Conservation (phyloP, 768 basidiomycete species). For the Cystoderma amianthinum region DNA sequence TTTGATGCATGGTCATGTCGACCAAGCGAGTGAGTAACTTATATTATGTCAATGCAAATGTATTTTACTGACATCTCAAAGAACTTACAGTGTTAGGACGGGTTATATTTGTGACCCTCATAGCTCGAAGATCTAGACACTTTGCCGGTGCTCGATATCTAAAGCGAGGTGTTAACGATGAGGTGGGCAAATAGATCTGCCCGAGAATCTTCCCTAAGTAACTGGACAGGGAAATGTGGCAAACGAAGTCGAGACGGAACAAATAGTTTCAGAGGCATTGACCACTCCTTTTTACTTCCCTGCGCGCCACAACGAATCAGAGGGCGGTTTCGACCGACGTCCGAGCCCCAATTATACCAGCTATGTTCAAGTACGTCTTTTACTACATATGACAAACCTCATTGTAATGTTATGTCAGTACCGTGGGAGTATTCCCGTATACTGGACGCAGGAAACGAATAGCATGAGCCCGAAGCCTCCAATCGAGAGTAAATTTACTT, state of each 20-base stretch:
- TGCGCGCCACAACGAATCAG: conserved; percentile 23
- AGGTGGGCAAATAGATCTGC: conserved; percentile 38
- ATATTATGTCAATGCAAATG: not conserved
- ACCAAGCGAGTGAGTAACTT: conserved; percentile 79
- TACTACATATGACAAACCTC: not conserved
- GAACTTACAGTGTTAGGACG: conserved; percentile 88
- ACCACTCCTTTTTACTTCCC: conserved; percentile 89
- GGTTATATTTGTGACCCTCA: conserved; percentile 89
- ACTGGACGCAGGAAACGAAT: conserved; percentile 93
- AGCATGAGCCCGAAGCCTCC: conserved; percentile 91
- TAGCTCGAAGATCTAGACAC: conserved; percentile 89
- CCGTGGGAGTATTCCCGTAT: conserved; percentile 91
- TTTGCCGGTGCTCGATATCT: conserved; percentile 94
- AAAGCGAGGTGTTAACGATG: conserved; percentile 90
- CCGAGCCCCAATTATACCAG: conserved; percentile 89
- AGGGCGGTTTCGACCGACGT: conserved; percentile 32
- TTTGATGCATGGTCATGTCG: conserved; percentile 91
- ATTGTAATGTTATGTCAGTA: conserved; percentile 42
- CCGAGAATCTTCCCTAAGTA: not conserved
- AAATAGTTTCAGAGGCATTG: conserved; percentile 87
- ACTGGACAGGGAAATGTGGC: conserved; percentile 88
- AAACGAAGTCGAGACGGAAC: conserved; percentile 98
- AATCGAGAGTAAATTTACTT: conserved; percentile 72
- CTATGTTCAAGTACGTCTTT: conserved; percentile 70
- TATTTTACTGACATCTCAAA: conserved; percentile 20